These are phyloP conservation scores for Saccharomyces hybrid DNA, from an alignment of 1,139 yeast species.

Conservation along the genomic window DNA sequence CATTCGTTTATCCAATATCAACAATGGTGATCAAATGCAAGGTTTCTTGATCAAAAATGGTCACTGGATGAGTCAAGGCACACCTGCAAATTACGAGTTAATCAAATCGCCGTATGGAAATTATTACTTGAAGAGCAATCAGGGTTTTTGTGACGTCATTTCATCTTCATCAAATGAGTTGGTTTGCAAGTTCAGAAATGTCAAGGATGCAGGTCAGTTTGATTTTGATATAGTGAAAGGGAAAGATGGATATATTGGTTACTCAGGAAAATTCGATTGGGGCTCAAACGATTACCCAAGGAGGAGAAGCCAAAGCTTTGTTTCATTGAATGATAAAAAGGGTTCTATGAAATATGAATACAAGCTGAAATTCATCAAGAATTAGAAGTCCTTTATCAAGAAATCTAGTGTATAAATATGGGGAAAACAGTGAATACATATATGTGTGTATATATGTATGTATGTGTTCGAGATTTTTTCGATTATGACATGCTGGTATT, in stretches of 20 bases:
- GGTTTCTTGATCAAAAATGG: constrained; percentile 76
- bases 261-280: constrained; percentile 63
- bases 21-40: constrained; percentile 36
- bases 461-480: background rate
- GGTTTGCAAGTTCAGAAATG: constrained; percentile 32
- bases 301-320: constrained; percentile 44
- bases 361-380: constrained; percentile 34
- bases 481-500: constrained; percentile 5
- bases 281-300: constrained; percentile 48
- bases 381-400: background rate
- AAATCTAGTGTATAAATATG: background rate
- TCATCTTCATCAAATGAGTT: constrained; percentile 31
- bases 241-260: constrained; percentile 39
- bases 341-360: constrained; percentile 38
- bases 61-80: constrained; percentile 72
- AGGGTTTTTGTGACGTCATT: constrained; percentile 62
- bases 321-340: constrained; percentile 39
- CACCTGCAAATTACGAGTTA: constrained; percentile 70
- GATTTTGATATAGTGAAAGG: constrained; percentile 39
- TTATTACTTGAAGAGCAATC: constrained; percentile 55
- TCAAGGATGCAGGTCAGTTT: constrained; percentile 46
- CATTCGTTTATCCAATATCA: constrained; percentile 46
- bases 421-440: background rate
- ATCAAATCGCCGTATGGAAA: constrained; percentile 61
- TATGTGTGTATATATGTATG: background rate